A percentile compares a stretch with the other conserved stretches of the same genome.
phyloP scores from a whole-genome alignment of 331 rosid genomes.

The Telfairia occidentalis region DNA sequence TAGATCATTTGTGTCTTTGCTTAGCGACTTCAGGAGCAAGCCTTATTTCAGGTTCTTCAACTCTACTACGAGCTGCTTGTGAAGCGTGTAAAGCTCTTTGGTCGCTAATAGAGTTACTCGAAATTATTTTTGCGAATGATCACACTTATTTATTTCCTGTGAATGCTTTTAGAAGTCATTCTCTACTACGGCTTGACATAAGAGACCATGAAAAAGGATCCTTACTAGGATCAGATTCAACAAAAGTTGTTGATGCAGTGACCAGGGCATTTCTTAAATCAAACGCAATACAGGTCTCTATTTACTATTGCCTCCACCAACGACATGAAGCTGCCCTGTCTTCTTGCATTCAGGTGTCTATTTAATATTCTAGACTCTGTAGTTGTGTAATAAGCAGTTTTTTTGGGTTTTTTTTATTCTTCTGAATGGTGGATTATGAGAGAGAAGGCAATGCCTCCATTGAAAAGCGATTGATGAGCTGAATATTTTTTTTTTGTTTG shows the following conservation, averaged over 20 bases:
- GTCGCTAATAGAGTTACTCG: conserved; percentile 65
- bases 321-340: conserved; percentile 60
- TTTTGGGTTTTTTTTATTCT: background rate
- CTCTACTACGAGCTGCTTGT: conserved; percentile 70
- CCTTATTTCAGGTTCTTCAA: conserved; percentile 78
- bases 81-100: conserved; percentile 83
- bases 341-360: conserved; percentile 68
- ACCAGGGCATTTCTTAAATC: conserved; percentile 66
- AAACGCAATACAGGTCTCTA: conserved; percentile 70
- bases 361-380: background rate
- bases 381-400: background rate
- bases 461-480: background rate
- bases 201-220: conserved; percentile 40
- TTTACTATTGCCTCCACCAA: conserved; percentile 78
- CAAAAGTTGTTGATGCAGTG: conserved; percentile 56
- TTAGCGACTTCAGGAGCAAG: conserved; percentile 70
- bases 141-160: conserved; percentile 54
- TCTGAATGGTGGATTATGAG: background rate
- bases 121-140: conserved; percentile 37
- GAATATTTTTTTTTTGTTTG: background rate
- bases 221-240: conserved; percentile 38
- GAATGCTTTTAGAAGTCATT: conserved; percentile 42
- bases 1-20: conserved; percentile 73
- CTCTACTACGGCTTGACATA: conserved; percentile 34
- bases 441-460: background rate